A percentile compares a stretch with the other conserved stretches of the same genome.
Evolutionary conservation across 805 yeast genomes (phyloP).

Genomic region (Cyberlindnera xishuangbannaensis): DNA sequence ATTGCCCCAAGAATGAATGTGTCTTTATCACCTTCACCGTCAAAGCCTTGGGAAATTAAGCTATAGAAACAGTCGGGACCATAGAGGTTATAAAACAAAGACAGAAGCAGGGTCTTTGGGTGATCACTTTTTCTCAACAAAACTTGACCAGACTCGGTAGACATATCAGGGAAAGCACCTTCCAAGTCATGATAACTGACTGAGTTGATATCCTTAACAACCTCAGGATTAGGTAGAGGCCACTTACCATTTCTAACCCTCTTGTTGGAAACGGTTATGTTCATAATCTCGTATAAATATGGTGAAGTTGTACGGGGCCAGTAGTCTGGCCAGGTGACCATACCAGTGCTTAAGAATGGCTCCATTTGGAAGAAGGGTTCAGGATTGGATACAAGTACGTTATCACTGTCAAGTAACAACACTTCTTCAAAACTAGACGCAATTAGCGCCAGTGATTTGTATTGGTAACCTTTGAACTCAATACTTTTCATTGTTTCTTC

Average conservation of each 20-base stretch:
- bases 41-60: slow-evolving; percentile 61
- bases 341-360: slow-evolving; percentile 43
- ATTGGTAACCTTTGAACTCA: slow-evolving; percentile 58
- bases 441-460: slow-evolving; percentile 65
- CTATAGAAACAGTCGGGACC: slow-evolving; percentile 68
- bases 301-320: slow-evolving; percentile 72
- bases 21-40: slow-evolving; percentile 81
- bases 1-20: slow-evolving; percentile 65
- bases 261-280: slow-evolving; percentile 26
- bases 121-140: slow-evolving; percentile 56
- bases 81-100: slow-evolving; percentile 58
- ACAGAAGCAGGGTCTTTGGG: slow-evolving; percentile 48
- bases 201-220: slow-evolving; percentile 17
- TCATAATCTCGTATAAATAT: slow-evolving; percentile 48
- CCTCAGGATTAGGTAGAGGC: slow-evolving; percentile 13
- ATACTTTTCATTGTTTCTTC: slow-evolving; percentile 41
- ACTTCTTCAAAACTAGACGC: slow-evolving; percentile 74
- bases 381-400: slow-evolving; percentile 45
- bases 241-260: slow-evolving; percentile 21
- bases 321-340: slow-evolving; percentile 72
- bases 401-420: slow-evolving; percentile 72
- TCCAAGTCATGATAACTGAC: slow-evolving; percentile 54
- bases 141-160: slow-evolving; percentile 68
- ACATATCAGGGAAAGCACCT: slow-evolving; percentile 60
- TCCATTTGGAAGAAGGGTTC: slow-evolving; percentile 38